Percentiles rank a stretch among this genome's conserved stretches.
phyloP scores from a whole-genome alignment of 2,329 filamentous ascomycete species.

The Clonostachys rosea region DNA sequence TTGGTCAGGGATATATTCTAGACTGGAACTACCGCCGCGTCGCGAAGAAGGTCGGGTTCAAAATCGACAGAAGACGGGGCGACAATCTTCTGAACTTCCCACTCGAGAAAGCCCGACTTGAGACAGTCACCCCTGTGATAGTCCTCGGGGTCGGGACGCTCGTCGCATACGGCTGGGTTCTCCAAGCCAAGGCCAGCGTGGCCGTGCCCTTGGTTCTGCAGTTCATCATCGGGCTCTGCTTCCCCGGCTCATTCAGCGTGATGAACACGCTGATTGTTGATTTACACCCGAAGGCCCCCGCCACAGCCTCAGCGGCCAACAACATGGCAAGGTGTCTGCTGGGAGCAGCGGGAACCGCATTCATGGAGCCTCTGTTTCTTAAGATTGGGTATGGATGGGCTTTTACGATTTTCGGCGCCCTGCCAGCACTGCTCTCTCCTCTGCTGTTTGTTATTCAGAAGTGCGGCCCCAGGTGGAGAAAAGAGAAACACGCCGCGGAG shows the following conservation, averaged over 20 bases:
- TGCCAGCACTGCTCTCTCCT: constrained; percentile 44
- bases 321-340: constrained; percentile 59
- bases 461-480: constrained; percentile 43
- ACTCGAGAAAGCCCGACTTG: constrained; percentile 49
- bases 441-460: constrained; percentile 42
- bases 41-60: constrained; percentile 55
- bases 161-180: constrained; percentile 53
- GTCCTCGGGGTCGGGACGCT: constrained; percentile 46
- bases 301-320: constrained; percentile 59
- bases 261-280: constrained; percentile 62
- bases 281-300: constrained; percentile 54
- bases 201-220: constrained; percentile 50
- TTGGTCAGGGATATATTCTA: constrained; percentile 52
- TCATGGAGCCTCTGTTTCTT: constrained; percentile 54
- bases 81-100: constrained; percentile 47
- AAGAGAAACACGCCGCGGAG: constrained; percentile 36
- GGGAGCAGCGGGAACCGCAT: constrained; percentile 53
- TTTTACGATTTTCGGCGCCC: constrained; percentile 52
- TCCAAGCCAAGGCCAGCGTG: constrained; percentile 44
- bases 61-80: constrained; percentile 54
- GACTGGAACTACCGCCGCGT: constrained; percentile 69
- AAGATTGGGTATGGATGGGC: constrained; percentile 57
- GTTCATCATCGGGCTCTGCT: constrained; percentile 51
- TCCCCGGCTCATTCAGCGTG: constrained; percentile 59
- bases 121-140: constrained; percentile 50